Evolutionary conservation across 1,284 basidiomycete genomes (phyloP).

Genomic region (Xerocomus amazonicus): DNA sequence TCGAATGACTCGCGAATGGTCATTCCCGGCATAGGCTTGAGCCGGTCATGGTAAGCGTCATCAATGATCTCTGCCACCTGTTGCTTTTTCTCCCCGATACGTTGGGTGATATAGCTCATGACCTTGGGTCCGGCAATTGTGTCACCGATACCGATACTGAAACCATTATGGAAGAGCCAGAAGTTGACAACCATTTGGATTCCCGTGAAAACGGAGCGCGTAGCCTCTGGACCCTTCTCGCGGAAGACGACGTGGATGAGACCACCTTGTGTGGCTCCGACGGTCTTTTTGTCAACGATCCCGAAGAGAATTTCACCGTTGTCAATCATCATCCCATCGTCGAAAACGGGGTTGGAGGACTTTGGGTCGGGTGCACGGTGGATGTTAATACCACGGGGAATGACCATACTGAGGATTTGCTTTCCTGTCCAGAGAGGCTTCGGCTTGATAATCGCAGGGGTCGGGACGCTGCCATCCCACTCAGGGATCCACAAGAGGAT

Average conservation of each 20-base stretch:
- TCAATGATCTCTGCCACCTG: conserved; percentile 72
- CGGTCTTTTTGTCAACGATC: conserved; percentile 97
- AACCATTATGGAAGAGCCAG: conserved; percentile 98
- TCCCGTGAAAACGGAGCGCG: conserved; percentile 91
- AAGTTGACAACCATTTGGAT: conserved; percentile 96
- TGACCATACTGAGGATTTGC: conserved; percentile 90
- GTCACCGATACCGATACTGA: conserved; percentile 98
- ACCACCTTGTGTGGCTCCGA: conserved; percentile 93
- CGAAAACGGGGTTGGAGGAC: conserved; percentile 79
- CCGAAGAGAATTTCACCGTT: conserved; percentile 97
- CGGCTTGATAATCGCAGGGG: conserved; percentile 93
- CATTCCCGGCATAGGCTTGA: conserved; percentile 94
- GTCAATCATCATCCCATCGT: conserved; percentile 95
- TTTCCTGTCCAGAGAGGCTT: conserved; percentile 99
- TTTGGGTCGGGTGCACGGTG: conserved; percentile 75
- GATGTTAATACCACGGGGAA: conserved; percentile 97
- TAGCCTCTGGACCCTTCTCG: conserved; percentile 93
- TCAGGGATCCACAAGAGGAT: conserved; percentile 96
- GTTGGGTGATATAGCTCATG: conserved; percentile 83
- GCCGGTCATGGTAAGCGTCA: conserved; percentile 76
- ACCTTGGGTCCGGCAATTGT: conserved; percentile 92
- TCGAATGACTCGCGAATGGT: conserved; percentile 99
- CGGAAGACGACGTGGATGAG: conserved; percentile 97
- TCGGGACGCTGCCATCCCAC: conserved; percentile 94
- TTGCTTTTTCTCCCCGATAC: conserved; percentile 79